These are phyloP conservation scores for Phytophthora quininea DNA, from an alignment of 352 stramenopile genomes.

Conservation along the genomic window DNA sequence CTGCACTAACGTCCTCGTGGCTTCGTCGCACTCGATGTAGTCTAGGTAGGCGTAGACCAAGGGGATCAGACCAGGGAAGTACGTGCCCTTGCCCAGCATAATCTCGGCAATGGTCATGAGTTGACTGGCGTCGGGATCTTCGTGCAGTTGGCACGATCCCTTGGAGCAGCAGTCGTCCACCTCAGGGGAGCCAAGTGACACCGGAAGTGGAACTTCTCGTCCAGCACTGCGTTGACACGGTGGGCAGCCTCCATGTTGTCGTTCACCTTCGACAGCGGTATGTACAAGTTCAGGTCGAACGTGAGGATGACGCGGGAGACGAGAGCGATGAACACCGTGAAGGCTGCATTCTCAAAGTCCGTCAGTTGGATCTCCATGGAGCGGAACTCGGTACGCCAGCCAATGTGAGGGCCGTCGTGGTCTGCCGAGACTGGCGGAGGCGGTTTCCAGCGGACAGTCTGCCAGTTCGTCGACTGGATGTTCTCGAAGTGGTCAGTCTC, in stretches of 20 bases:
- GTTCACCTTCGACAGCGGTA: conserved; percentile 97
- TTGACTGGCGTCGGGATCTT: conserved; percentile 81
- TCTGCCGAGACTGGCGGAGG: conserved; percentile 81
- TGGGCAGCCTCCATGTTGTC: conserved; percentile 99
- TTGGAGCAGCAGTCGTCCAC: conserved; percentile 61
- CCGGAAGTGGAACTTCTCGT: conserved; percentile 98
- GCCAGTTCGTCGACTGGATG: conserved; percentile 99
- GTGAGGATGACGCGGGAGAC: conserved; percentile 98
- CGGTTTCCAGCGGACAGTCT: conserved; percentile 99
- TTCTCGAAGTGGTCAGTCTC: conserved; percentile 98
- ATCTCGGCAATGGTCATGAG: conserved; percentile 99
- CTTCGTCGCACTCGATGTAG: conserved; percentile 96
- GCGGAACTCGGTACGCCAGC: conserved; percentile 93
- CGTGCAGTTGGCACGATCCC: conserved; percentile 54
- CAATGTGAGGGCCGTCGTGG: conserved; percentile 60
- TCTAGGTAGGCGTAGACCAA: conserved; percentile 98
- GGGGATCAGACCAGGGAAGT: conserved; percentile 97
- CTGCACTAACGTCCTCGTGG: conserved; percentile 77
- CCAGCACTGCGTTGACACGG: conserved; percentile 92
- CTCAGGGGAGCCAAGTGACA: conserved; percentile 93
- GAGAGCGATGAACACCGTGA: conserved; percentile 98
- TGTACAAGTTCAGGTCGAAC: conserved; percentile 99
- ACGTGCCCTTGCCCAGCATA: conserved; percentile 95
- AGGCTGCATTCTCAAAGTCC: conserved; percentile 99
- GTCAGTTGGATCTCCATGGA: conserved; percentile 99